phyloP scores from a whole-genome alignment of 2,329 filamentous ascomycete genomes.

The Penicillium sp. region DNA sequence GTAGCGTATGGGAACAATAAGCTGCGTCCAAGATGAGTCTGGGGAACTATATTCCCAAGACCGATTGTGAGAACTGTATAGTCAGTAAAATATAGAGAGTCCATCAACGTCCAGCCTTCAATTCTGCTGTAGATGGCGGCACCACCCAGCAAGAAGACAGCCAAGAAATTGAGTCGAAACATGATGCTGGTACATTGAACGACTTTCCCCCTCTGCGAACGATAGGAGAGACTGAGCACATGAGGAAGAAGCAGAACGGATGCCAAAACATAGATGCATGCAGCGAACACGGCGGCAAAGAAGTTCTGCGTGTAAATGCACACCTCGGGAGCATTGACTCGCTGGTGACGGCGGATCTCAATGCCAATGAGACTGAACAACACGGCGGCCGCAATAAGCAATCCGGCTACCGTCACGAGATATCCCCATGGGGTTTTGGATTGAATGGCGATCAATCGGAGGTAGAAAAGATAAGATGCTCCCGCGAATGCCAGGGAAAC shows the following conservation, averaged over 20 bases:
- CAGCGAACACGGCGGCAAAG: neutral
- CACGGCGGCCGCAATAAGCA: neutral
- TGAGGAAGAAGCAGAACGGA: neutral
- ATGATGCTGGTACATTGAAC: neutral
- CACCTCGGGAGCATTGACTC: neutral
- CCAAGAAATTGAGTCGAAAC: neutral
- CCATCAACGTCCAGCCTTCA: slow-evolving; percentile 34
- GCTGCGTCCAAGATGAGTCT: slow-evolving; percentile 45
- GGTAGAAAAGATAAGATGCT: neutral
- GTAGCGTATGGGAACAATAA: slow-evolving; percentile 40
- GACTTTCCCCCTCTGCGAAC: neutral
- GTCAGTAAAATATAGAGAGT: slow-evolving; percentile 52
- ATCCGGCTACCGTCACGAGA: neutral
- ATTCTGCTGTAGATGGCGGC: slow-evolving; percentile 2
- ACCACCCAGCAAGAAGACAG: neutral
- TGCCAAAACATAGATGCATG: neutral
- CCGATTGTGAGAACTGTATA: slow-evolving; percentile 53
- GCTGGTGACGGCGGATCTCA: neutral
- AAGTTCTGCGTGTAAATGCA: neutral
- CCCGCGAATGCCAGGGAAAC: neutral
- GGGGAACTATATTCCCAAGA: slow-evolving; percentile 47
- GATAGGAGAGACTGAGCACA: neutral
- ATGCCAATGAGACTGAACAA: neutral
- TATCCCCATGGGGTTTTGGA: neutral
- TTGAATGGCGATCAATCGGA: neutral